Evolutionary conservation across 2,329 filamentous ascomycete genomes (phyloP), one percentile per base, ranked within the genome.

Genomic region (Penicillium digitatum): DNA sequence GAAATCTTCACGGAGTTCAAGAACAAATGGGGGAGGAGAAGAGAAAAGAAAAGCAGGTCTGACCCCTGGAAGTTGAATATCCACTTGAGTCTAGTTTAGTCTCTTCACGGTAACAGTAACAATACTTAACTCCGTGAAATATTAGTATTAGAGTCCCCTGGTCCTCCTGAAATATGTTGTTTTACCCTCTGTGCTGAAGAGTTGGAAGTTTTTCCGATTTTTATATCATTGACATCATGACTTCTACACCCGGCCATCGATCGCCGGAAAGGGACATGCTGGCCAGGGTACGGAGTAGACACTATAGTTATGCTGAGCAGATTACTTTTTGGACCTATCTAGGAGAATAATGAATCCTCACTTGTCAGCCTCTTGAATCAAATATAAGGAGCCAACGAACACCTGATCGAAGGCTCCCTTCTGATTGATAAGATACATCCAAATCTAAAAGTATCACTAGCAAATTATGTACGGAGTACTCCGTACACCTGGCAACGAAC

Each of bases 41-140:
- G 45, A 49, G 50, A 45, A 48, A 48, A 52, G 54, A 37, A 48
- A 37, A 48, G 22, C 14, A 32, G 59, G 47, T 32, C 48, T 39
- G 27, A 50, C 62, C 62, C 63, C 62, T 64, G 62, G 62, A 63
- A 62, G 60, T 61, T 55, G 55, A 62, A 56, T 61, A 58, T 59
- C 63, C 63, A 65, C 63, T 63, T 27, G 53, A 64, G 57, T 59
- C 56, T 54, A 62, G 58, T 52, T 49, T 53, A 52, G 50, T 57
- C 48, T 53, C 56, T 60, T 57, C 62, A 60, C 60, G 57, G 61
- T 45, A 63, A 62, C 27, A 42, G 24, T 62, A 63, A 62, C 29
- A 43, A 26, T 54, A 52, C 40, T 52, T 37, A 32, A 26, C 22
- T 48, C 32, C 32, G 12, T 18, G 14, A 50, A 42, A 24, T 32